These are phyloP conservation scores for Seiridium cupressi DNA, from an alignment of 2,329 filamentous ascomycete genomes.

Conservation along the genomic window DNA sequence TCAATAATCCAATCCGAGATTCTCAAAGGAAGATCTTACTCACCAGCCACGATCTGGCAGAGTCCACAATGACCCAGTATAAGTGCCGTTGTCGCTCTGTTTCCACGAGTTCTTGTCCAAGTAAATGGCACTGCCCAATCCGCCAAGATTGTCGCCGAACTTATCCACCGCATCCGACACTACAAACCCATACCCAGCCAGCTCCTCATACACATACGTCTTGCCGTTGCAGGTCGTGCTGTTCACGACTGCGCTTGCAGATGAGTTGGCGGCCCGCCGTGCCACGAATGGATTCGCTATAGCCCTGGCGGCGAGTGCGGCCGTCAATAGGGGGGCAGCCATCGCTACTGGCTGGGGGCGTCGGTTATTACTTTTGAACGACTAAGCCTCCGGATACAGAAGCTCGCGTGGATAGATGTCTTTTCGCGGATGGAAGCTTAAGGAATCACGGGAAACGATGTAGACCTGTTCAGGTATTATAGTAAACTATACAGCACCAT, in stretches of 20 bases:
- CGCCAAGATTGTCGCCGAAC: constrained; percentile 67
- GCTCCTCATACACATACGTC: constrained; percentile 62
- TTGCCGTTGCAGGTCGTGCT: constrained; percentile 54
- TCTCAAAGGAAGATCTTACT: constrained; percentile 6
- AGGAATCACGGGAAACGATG: no score
- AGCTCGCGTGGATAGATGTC: not conserved
- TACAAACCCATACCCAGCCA: constrained; percentile 66
- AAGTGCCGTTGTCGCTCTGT: constrained; percentile 47
- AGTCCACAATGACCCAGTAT: constrained; percentile 60
- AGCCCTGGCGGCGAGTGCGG: not conserved
- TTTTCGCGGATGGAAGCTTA: not conserved
- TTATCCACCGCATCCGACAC: constrained; percentile 59
- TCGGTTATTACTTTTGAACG: no score
- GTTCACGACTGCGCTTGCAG: constrained; percentile 15
- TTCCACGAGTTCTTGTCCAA: constrained; percentile 54
- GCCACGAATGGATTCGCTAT: not conserved
- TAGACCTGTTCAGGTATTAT: no score
- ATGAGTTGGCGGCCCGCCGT: not conserved
- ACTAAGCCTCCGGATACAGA: no score
- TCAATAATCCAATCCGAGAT: not conserved
- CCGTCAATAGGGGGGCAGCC: not conserved
- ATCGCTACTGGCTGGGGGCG: not conserved
- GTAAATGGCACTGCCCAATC: constrained; percentile 65
- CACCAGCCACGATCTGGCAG: constrained; percentile 69
- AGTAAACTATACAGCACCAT: no score